Evolutionary conservation across 225 moss, liverwort and hornwort species (phyloP), one percentile per base, ranked within the genome.

Genomic region (Physcomitrium patens): DNA sequence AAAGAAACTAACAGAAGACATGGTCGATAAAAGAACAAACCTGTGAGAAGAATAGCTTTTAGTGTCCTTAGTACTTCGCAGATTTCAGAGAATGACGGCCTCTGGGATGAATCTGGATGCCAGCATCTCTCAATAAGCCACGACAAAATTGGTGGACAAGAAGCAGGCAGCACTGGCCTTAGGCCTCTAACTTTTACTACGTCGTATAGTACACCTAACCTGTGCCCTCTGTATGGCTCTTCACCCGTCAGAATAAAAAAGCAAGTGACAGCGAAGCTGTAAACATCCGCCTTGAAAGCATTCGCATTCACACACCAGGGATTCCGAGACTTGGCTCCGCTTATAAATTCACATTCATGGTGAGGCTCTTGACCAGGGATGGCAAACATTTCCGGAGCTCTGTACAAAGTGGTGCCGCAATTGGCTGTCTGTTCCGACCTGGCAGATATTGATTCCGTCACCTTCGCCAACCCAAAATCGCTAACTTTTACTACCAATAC

Each of bases 1-100:
- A 4, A 37, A 37, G 31, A 37, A 37, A 37, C 7, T 37, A 37
- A 0, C 31, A 37, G 31, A 42, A 64, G 20, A 64, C 11, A 13
- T 45, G 7, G 18, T 42, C 16, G 47, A 26, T 45, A 14, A 49
- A 15, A 49, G 48, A 49, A 49, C 11, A 49, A 49, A 67, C 67
- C 68, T 26, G 53, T 69, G 54, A 69, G 68, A 24, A 69, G 68
- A 16, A 16, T 10, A n/a, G 68, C 68, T 37, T 69, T 69, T 28
- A 69, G 53, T 16, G 19, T 54, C 37, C 68, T 24, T 16, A 69
- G 51, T 16, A 10, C 53, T n/a, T 69, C 31, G 9, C 52, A 69
- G 17, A 69, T 54, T 11, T 52, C 27, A 53, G 52, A 24, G 24
- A 69, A 69, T 10, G 24, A 60, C 9, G 68, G 68, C 53, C 68